phyloP scores from a whole-genome alignment of 1,284 basidiomycete species.

The Fomitopsis betulina region DNA sequence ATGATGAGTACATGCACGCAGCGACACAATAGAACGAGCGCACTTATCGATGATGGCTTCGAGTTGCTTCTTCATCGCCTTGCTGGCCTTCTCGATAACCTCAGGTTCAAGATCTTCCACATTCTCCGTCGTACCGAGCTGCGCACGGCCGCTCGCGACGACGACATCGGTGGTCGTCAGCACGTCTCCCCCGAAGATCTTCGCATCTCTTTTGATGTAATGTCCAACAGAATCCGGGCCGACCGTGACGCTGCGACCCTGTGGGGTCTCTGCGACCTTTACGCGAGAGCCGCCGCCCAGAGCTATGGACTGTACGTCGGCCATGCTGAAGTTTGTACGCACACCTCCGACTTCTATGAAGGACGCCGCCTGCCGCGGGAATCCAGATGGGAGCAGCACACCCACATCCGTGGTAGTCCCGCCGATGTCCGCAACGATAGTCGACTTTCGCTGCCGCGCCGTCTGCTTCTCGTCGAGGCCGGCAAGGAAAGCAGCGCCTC shows the following conservation, averaged over 20 bases:
- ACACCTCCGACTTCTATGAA: slow-evolving; percentile 41
- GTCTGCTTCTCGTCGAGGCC: slow-evolving; percentile 33
- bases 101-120: slow-evolving; percentile 28
- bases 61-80: slow-evolving; percentile 42
- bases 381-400: slow-evolving; percentile 45
- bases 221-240: slow-evolving; percentile 58
- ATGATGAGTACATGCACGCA: not conserved
- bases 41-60: slow-evolving; percentile 37
- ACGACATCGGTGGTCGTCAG: slow-evolving; percentile 52
- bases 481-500: slow-evolving; percentile 52
- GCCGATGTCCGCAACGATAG: slow-evolving; percentile 54
- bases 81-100: slow-evolving; percentile 30
- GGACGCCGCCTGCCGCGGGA: slow-evolving; percentile 47
- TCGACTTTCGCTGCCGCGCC: slow-evolving; percentile 30
- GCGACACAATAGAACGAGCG: not conserved
- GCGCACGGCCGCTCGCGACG: slow-evolving; percentile 32
- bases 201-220: slow-evolving; percentile 39
- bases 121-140: slow-evolving; percentile 33
- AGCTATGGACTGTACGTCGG: slow-evolving; percentile 46
- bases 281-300: slow-evolving; percentile 54
- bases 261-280: slow-evolving; percentile 20
- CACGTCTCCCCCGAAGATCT: slow-evolving; percentile 45
- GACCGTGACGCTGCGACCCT: slow-evolving; percentile 34
- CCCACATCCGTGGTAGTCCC: slow-evolving; percentile 54
- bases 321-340: slow-evolving; percentile 44